These are phyloP conservation scores for Camellia sinensis DNA, from an alignment of 148 eudicot species.

Conservation along the genomic window DNA sequence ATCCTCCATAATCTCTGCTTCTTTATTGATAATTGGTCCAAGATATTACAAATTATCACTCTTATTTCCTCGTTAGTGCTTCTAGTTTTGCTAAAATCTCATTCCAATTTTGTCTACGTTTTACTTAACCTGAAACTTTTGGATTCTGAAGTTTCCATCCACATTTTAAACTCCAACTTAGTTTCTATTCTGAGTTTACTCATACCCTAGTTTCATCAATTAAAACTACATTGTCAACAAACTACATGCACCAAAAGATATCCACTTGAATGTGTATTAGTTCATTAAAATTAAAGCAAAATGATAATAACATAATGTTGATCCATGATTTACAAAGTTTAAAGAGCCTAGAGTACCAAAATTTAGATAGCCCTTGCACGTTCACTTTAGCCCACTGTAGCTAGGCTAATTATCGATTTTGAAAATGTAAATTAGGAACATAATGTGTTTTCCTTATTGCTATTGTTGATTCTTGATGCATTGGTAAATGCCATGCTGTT, in stretches of 20 bases:
- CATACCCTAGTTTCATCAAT: not conserved
- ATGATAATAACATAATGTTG: not conserved
- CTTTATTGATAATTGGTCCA: not conserved
- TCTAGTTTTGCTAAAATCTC: not conserved
- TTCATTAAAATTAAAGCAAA: not conserved
- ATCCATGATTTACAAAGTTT: no score
- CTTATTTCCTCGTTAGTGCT: not conserved
- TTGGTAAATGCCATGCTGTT: no score
- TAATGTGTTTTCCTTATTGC: no score
- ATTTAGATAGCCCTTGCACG: no score
- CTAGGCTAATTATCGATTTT: no score
- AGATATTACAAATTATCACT: not conserved
- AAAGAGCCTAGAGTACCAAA: no score
- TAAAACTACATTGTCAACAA: not conserved
- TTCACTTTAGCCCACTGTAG: no score
- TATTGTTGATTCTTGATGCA: no score
- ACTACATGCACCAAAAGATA: not conserved
- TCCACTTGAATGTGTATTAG: not conserved
- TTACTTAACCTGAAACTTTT: not conserved
- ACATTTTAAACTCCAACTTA: not conserved
- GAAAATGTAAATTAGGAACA: no score
- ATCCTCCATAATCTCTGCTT: not conserved
- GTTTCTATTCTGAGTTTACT: not conserved
- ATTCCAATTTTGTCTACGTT: not conserved
- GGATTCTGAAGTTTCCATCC: not conserved